Evolutionary conservation across 75 land plant genomes (phyloP).

Genomic region (Selaginella moellendorffii): DNA sequence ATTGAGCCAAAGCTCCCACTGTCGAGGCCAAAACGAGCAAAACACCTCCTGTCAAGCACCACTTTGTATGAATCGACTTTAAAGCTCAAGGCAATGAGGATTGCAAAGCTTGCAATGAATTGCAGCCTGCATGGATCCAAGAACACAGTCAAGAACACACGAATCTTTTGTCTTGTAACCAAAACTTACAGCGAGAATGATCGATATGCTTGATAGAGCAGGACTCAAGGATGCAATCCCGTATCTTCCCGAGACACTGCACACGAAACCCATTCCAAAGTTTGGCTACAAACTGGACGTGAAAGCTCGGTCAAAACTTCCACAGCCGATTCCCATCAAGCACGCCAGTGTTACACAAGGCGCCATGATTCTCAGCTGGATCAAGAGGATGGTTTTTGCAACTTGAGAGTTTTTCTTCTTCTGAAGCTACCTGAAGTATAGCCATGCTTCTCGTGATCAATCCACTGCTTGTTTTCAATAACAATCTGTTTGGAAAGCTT

Average conservation of each 20-base stretch:
- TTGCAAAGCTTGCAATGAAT: neutral
- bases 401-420: neutral
- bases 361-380: neutral
- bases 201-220: constrained; percentile 21
- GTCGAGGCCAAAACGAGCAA: constrained; percentile 24
- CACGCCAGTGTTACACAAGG: neutral
- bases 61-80: neutral
- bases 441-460: neutral
- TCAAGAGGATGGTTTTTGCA: no score
- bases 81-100: constrained; percentile 3
- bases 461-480: no score
- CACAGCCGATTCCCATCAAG: neutral
- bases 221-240: constrained; percentile 28
- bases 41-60: constrained; percentile 22
- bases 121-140: neutral
- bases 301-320: neutral
- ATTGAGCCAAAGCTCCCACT: constrained; percentile 26
- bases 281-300: neutral
- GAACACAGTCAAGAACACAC: neutral
- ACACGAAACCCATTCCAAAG: neutral
- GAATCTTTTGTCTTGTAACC: neutral
- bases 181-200: constrained; percentile 18
- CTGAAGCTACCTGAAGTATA: neutral
- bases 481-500: no score
- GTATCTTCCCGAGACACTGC: constrained; percentile 21